phyloP scores from a whole-genome alignment of 2,329 filamentous ascomycete species.

The Neospermospora avenae region DNA sequence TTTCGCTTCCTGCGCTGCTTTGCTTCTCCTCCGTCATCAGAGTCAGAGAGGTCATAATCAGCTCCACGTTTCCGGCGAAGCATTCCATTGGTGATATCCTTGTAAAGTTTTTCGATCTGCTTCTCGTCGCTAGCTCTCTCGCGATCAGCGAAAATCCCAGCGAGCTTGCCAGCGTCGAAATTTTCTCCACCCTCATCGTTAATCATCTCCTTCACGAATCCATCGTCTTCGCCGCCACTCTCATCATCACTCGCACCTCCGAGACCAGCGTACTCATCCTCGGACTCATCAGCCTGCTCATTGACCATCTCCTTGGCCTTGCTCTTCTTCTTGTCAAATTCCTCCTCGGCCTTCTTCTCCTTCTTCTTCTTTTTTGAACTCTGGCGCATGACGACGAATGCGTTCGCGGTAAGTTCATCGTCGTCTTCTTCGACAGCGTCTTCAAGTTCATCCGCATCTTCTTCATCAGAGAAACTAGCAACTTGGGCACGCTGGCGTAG shows the following conservation, averaged over 20 bases:
- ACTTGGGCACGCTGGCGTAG: slow-evolving; percentile 46
- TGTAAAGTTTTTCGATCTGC: slow-evolving; percentile 85
- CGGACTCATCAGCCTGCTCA: slow-evolving; percentile 94
- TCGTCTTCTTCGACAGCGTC: slow-evolving; percentile 31
- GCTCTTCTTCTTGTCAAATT: slow-evolving; percentile 82
- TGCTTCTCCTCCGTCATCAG: slow-evolving; percentile 80
- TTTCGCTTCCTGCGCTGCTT: slow-evolving; percentile 76
- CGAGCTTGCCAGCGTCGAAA: slow-evolving; percentile 76
- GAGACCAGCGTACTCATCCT: slow-evolving; percentile 94
- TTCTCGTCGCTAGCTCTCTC: slow-evolving; percentile 80
- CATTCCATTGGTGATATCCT: slow-evolving; percentile 85
- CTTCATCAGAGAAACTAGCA: slow-evolving; percentile 41
- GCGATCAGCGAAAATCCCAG: slow-evolving; percentile 81
- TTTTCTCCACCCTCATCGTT: slow-evolving; percentile 76
- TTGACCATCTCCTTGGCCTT: slow-evolving; percentile 84
- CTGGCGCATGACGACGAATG: slow-evolving; percentile 60
- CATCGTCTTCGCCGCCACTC: slow-evolving; percentile 69
- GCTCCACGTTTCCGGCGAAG: slow-evolving; percentile 78
- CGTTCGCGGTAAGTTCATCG: slow-evolving; percentile 37
- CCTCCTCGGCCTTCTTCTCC: slow-evolving; percentile 45
- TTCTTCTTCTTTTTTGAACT: slow-evolving; percentile 55
- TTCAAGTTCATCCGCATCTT: slow-evolving; percentile 27
- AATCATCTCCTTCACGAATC: slow-evolving; percentile 81
- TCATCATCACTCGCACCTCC: slow-evolving; percentile 89
- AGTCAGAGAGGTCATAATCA: slow-evolving; percentile 84